Percentiles rank a stretch among this genome's conserved stretches.
Evolutionary conservation across 2,329 filamentous ascomycete species (phyloP).

Genomic region (Pyrenochaeta sp.): DNA sequence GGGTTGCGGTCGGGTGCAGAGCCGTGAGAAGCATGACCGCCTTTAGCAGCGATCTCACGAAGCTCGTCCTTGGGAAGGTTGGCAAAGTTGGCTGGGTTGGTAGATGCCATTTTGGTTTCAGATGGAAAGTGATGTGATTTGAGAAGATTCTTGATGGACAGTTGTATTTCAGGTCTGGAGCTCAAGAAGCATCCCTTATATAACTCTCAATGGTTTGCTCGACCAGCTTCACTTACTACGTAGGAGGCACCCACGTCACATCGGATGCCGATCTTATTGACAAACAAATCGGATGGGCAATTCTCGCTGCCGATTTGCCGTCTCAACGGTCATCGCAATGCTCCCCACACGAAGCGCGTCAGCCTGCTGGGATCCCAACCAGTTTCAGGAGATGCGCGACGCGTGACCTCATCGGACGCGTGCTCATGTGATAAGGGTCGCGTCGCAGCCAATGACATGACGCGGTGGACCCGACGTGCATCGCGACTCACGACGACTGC

Average conservation of each 20-base stretch:
- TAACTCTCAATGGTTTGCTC: too few species aligned
- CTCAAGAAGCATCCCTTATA: too few species aligned
- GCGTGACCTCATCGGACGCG: constrained; percentile 37
- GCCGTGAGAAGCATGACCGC: constrained; percentile 54
- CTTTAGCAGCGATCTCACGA: constrained; percentile 57
- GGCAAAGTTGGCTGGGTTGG: constrained; percentile 61
- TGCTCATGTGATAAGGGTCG: constrained; percentile 8
- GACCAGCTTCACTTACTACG: too few species aligned
- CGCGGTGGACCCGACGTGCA: constrained; percentile 1
- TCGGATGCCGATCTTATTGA: constrained; percentile 5
- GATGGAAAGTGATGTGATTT: constrained; percentile 5
- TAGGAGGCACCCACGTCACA: too few species aligned
- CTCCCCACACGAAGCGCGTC: constrained; percentile 4
- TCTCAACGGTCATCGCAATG: constrained; percentile 2
- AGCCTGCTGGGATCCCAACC: constrained; percentile 29
- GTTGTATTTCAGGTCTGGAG: constrained; percentile 6
- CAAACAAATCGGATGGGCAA: constrained; percentile 2
- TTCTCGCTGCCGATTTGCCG: constrained; percentile 15
- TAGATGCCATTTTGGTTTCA: constrained; percentile 41
- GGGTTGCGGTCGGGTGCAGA: constrained; percentile 41
- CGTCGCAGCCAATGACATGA: constrained; percentile 21
- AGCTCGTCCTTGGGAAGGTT: constrained; percentile 61
- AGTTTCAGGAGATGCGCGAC: constrained; percentile 1
- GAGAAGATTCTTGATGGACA: too few species aligned
- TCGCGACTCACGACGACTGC: constrained; percentile 13